Percentiles rank a stretch among this genome's conserved stretches.
Evolutionary conservation across 2,329 filamentous ascomycete genomes (phyloP).

Genomic region (Biscogniauxia sp.): DNA sequence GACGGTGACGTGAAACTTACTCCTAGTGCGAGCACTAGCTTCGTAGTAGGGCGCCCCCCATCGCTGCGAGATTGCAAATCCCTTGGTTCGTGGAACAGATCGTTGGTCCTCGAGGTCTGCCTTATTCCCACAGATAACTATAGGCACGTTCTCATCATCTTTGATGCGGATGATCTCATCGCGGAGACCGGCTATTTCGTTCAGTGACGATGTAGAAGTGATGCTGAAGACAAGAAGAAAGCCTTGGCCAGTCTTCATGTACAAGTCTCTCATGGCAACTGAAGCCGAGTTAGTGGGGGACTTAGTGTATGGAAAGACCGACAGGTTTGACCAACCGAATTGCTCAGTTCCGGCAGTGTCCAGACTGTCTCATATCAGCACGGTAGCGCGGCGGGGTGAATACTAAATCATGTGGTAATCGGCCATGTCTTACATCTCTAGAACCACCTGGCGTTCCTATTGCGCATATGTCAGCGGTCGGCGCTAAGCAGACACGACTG

Average conservation of each 20-base stretch:
- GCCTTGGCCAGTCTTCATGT: constrained; percentile 91
- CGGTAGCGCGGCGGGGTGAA: constrained; percentile 16
- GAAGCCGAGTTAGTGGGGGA: constrained; percentile 23
- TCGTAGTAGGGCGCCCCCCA: constrained; percentile 94
- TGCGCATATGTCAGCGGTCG: constrained; percentile 33
- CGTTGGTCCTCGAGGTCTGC: constrained; percentile 85
- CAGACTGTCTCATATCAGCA: constrained; percentile 52
- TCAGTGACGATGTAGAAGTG: constrained; percentile 78
- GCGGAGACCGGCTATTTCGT: constrained; percentile 75
- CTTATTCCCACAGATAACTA: constrained; percentile 92
- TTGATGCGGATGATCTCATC: constrained; percentile 92
- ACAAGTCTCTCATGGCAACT: constrained; percentile 73
- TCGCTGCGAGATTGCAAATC: constrained; percentile 79
- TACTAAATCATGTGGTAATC: constrained; percentile 10
- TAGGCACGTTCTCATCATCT: constrained; percentile 78
- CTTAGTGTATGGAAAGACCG: constrained; percentile 5
- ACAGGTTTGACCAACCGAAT: constrained; percentile 66
- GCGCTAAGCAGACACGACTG: constrained; percentile 14
- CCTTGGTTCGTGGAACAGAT: constrained; percentile 71
- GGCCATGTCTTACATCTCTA: constrained; percentile 71
- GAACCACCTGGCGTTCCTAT: constrained; percentile 80
- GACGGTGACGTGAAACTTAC: constrained; percentile 38
- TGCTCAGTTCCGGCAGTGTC: constrained; percentile 91
- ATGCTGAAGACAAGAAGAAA: constrained; percentile 93
- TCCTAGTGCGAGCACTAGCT: constrained; percentile 76